Evolutionary conservation across 2,329 filamentous ascomycete genomes (phyloP).

Genomic region (Paecilomyces niveus): DNA sequence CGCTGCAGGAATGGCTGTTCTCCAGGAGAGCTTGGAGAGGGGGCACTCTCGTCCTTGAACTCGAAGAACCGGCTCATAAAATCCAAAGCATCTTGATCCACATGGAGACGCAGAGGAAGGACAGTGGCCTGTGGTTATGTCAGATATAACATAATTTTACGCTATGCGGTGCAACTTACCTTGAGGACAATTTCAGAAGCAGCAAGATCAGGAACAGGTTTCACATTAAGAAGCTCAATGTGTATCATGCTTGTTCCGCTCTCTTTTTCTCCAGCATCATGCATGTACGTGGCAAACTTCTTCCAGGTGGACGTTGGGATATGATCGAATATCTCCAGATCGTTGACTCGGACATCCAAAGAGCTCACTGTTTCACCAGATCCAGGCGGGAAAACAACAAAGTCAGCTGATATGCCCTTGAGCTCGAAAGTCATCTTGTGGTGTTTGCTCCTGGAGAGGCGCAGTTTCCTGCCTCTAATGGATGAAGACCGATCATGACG

Average conservation of each 20-base stretch:
- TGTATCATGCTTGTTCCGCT: slow-evolving; percentile 85
- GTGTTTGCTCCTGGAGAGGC: slow-evolving; percentile 73
- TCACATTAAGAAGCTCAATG: slow-evolving; percentile 79
- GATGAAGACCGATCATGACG: slow-evolving; percentile 26
- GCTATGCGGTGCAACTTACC: slow-evolving; percentile 30
- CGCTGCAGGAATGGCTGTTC: slow-evolving; percentile 84
- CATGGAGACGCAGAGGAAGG: slow-evolving; percentile 80
- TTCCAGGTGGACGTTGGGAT: slow-evolving; percentile 95
- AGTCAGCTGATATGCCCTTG: slow-evolving; percentile 71
- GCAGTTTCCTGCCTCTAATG: slow-evolving; percentile 53
- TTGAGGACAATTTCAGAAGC: slow-evolving; percentile 85
- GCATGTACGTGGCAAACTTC: slow-evolving; percentile 92
- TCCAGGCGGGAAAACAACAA: slow-evolving; percentile 70
- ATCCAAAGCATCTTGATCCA: slow-evolving; percentile 94
- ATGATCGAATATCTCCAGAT: slow-evolving; percentile 89
- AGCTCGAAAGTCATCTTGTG: slow-evolving; percentile 97
- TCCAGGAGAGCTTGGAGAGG: slow-evolving; percentile 51
- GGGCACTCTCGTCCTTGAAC: slow-evolving; percentile 71
- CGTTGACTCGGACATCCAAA: slow-evolving; percentile 71
- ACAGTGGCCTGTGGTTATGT: slow-evolving; percentile 51
- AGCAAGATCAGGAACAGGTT: slow-evolving; percentile 72
- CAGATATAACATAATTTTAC: neutral
- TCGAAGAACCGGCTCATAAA: slow-evolving; percentile 97
- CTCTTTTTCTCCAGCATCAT: slow-evolving; percentile 78
- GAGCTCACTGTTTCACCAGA: slow-evolving; percentile 80